These are phyloP conservation scores for Suhomyces bolitotheri DNA, from an alignment of 1,139 yeast genomes.

Conservation along the genomic window DNA sequence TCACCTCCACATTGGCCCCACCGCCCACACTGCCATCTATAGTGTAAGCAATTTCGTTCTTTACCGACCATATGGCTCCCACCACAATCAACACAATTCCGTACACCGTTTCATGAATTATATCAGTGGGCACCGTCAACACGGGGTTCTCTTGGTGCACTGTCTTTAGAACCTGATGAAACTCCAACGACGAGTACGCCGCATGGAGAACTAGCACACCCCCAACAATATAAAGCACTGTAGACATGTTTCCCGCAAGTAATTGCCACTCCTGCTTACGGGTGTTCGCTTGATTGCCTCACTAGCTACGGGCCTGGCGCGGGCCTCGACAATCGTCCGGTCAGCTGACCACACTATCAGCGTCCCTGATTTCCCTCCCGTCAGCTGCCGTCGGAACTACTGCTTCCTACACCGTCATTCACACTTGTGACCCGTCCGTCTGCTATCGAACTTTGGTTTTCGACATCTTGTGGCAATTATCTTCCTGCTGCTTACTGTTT, in stretches of 20 bases:
- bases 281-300: too few species aligned
- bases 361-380: not conserved
- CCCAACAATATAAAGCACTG: conserved; percentile 24
- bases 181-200: conserved; percentile 54
- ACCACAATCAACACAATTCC: conserved; percentile 40
- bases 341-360: too few species aligned
- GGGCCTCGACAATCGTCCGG: too few species aligned
- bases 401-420: too few species aligned
- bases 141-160: conserved; percentile 16
- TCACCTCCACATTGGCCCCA: conserved; percentile 16
- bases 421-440: too few species aligned
- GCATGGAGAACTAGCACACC: conserved; percentile 42
- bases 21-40: conserved; percentile 11
- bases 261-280: too few species aligned
- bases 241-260: conserved; percentile 5
- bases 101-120: conserved; percentile 41
- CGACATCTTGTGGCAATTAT: too few species aligned
- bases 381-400: too few species aligned
- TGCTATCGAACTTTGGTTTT: too few species aligned
- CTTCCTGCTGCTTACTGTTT: too few species aligned
- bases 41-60: conserved; percentile 22
- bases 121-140: conserved; percentile 35
- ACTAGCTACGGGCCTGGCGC: too few species aligned
- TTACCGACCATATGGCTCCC: conserved; percentile 35
- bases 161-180: conserved; percentile 39